Evolutionary conservation across 1,284 basidiomycete species (phyloP), one percentile per base, ranked within the genome.

Genomic region (Tilletia indica): DNA sequence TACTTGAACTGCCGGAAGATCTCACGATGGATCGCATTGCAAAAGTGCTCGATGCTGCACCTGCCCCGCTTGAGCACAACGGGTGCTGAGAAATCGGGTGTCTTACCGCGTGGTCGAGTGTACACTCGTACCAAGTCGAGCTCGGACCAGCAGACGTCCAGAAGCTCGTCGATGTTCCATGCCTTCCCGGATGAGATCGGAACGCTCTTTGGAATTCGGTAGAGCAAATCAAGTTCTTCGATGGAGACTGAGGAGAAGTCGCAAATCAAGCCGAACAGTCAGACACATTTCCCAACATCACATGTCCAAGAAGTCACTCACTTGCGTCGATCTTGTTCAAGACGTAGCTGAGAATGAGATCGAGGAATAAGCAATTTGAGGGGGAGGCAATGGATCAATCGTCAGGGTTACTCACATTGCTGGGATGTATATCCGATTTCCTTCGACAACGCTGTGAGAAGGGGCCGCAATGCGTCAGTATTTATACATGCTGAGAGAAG

Each of bases 91-190:
- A 98, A 99, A 85, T 99, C 97, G 25, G 97, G 97, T 47, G 91
- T 86, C 73, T 91, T 88, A 16, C 95, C 94, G 68, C 93, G 90
- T 8, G 97, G 97, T 85, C 96, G 97, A 11, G 97, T 99, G 87
- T 99, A 89, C 3, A 87, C 82, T 25, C 84, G 73, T 70, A 93
- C 92, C 36, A 82, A 75, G 71, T 77, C 71, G 8, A 84, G 74
- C 67, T 80, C 76, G 61, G 81, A 72, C 85, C 85, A 85, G 80
- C 85, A 85, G 68, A 82, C 83, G 74, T 94, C 91, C 70, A 93
- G 89, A 61, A 99, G 88, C 85, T 99, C 97, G 85, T 99, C 97
- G 79, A 99, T 87, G 86, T 99, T 99, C 80, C 97, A 88, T 96
- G 96, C 99, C 83, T 94, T 90, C 75, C 89, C 89, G 9, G 93